Conservation (phyloP, 306 rosid genomes). For the Boehmeria nivea region DNA sequence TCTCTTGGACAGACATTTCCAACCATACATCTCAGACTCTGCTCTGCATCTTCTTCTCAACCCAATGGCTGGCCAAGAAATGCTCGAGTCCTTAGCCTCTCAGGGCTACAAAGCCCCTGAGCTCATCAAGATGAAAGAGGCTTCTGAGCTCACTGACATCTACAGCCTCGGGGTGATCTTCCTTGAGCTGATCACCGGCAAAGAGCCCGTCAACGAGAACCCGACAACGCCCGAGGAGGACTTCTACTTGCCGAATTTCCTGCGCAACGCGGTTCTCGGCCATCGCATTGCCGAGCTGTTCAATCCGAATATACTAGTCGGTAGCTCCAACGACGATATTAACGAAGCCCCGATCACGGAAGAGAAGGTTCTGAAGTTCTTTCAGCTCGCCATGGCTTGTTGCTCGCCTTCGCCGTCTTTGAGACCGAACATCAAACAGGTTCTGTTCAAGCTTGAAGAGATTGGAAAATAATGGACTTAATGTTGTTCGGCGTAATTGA, state of each 20-base stretch:
- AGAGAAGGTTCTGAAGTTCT: constrained; percentile 58
- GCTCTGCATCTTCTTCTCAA: constrained; percentile 73
- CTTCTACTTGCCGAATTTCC: constrained; percentile 71
- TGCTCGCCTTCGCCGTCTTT: constrained; percentile 77
- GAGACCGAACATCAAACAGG: constrained; percentile 72
- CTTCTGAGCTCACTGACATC: constrained; percentile 56
- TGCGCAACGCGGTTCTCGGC: constrained; percentile 73
- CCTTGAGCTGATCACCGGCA: constrained; percentile 77
- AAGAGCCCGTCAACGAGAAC: constrained; percentile 64
- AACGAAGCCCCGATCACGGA: constrained; percentile 34
- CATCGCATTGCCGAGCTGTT: constrained; percentile 68
- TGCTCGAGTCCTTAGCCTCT: constrained; percentile 71
- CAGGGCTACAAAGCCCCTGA: constrained; percentile 91
- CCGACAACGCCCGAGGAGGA: constrained; percentile 78
- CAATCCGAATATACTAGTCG: constrained; percentile 65
- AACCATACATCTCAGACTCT: constrained; percentile 66
- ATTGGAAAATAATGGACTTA: constrained; percentile 32
- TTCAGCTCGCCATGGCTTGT: constrained; percentile 84
- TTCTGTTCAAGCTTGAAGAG: constrained; percentile 74
- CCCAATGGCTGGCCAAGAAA: constrained; percentile 72
- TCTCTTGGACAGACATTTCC: constrained; percentile 52
- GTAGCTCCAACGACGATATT: constrained; percentile 20
- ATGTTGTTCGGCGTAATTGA: too few relatives aligned
- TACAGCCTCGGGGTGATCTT: constrained; percentile 77
- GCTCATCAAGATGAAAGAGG: constrained; percentile 80